These are phyloP conservation scores for Heracleum sosnowskyi DNA, from an alignment of 129 eudicot species.

Conservation along the genomic window DNA sequence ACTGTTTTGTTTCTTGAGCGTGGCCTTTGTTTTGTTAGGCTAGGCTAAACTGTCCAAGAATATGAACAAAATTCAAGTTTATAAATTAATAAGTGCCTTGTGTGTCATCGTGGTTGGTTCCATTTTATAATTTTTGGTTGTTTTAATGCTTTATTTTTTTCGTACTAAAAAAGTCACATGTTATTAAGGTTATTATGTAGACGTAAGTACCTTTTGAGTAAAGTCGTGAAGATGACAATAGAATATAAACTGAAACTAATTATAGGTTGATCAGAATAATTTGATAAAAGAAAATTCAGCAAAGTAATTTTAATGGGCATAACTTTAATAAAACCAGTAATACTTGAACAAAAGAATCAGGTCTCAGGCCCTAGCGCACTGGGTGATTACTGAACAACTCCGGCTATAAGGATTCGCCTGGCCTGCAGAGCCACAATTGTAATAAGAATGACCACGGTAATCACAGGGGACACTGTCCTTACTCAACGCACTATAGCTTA, in stretches of 20 bases:
- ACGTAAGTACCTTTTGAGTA: too few relatives aligned
- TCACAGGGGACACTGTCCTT: conserved; percentile 9
- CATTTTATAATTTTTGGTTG: too few relatives aligned
- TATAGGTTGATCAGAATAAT: too few relatives aligned
- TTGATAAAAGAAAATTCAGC: too few relatives aligned
- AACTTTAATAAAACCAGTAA: too few relatives aligned
- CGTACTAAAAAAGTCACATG: too few relatives aligned
- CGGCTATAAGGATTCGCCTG: background rate
- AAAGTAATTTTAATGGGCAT: too few relatives aligned
- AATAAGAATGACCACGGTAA: conserved; percentile 5
- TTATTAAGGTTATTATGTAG: too few relatives aligned
- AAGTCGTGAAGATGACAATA: too few relatives aligned
- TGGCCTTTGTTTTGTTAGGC: background rate
- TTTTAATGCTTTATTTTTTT: background rate
- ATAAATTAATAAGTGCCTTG: background rate
- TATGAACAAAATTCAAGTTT: background rate
- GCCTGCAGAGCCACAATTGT: background rate
- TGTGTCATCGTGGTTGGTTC: background rate
- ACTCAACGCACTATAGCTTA: background rate
- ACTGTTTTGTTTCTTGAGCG: background rate
- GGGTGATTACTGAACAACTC: background rate
- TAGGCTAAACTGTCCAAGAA: background rate
- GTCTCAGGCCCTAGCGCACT: background rate
- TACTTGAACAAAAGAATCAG: too few relatives aligned
- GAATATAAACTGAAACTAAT: too few relatives aligned